A percentile compares a stretch with the other conserved stretches of the same genome.
Evolutionary conservation across 306 rosid genomes (phyloP).

Genomic region (Acacia crassicarpa): DNA sequence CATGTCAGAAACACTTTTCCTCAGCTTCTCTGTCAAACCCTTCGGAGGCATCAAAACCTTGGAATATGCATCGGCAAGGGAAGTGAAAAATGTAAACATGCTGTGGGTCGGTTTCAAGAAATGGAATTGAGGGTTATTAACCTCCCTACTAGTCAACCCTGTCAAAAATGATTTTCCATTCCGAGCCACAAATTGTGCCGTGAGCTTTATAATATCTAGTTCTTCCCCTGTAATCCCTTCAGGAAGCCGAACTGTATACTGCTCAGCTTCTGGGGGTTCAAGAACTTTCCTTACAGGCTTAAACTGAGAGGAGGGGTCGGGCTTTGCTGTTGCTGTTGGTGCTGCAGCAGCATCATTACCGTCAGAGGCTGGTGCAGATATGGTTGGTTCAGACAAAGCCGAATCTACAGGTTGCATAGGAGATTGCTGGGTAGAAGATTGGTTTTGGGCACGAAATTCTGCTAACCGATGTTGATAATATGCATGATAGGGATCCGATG

Average conservation of each 20-base stretch:
- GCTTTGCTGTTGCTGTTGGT: constrained; percentile 39
- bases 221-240: constrained; percentile 97
- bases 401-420: constrained; percentile 51
- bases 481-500: constrained; percentile 82
- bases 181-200: constrained; percentile 94
- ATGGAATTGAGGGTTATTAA: constrained; percentile 87
- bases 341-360: constrained; percentile 41
- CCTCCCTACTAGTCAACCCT: constrained; percentile 91
- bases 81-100: constrained; percentile 92
- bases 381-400: constrained; percentile 36
- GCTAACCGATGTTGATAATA: constrained; percentile 88
- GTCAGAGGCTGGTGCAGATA: constrained; percentile 45
- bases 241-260: constrained; percentile 90
- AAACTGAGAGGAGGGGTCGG: constrained; percentile 70
- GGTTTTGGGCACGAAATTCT: constrained; percentile 82
- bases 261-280: constrained; percentile 95
- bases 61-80: constrained; percentile 91
- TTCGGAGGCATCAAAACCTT: constrained; percentile 94
- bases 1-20: constrained; percentile 79
- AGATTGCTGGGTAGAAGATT: constrained; percentile 49
- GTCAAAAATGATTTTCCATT: constrained; percentile 93
- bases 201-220: constrained; percentile 90
- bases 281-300: constrained; percentile 67
- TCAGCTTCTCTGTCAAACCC: constrained; percentile 78
- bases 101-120: constrained; percentile 95